Evolutionary conservation across 1,284 basidiomycete genomes (phyloP), one percentile per base, ranked within the genome.

Genomic region (Ceratorhiza oryzae-sativae): DNA sequence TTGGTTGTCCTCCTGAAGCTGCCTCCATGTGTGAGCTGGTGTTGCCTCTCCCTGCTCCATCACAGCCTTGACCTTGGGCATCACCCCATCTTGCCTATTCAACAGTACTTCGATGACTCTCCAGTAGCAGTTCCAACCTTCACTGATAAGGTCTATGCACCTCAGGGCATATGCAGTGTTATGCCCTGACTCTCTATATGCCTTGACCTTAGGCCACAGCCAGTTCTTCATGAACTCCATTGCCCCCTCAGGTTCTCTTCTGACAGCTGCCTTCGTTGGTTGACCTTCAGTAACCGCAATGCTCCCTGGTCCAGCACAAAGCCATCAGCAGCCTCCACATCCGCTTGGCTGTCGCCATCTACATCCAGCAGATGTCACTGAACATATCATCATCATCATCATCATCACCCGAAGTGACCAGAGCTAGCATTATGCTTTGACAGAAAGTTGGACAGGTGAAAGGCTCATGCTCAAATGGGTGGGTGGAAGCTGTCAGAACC

Each of bases 21-120:
- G 36, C 12, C 63, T 51, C 67, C 67, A 70, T 18, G 13, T 15
- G 10, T 71, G 18, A 18, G 45, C 55, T 2, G 67, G 67, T 1
- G 55, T 59, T 15, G 32, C 53, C 9, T 18, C 18, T n/a, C 9
- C 9, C 2, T 12, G 55, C 41, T 36, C 15, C 67, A 71, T 71
- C 10, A 18, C 10, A 9, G 30, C 23, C 3, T 9, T 5, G 0
- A 59, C 46, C 5, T 36, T 18, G 20, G 12, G 10, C 67, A 71
- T 39, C 6, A 59, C n/a, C 6, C 67, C 56, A 18, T 45, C 55
- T 4, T 42, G 30, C 25, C 27, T 27, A 30, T 60, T 39, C 42
- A 59, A 18, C 30, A 51, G 2, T 13, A 30, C 23, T 15, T n/a
- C 23, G 10, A 30, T 46, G 12, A 61, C 2, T 12, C 23, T 34